Evolutionary conservation across 768 basidiomycete species (phyloP).

Genomic region (Agaricus subrufescens): DNA sequence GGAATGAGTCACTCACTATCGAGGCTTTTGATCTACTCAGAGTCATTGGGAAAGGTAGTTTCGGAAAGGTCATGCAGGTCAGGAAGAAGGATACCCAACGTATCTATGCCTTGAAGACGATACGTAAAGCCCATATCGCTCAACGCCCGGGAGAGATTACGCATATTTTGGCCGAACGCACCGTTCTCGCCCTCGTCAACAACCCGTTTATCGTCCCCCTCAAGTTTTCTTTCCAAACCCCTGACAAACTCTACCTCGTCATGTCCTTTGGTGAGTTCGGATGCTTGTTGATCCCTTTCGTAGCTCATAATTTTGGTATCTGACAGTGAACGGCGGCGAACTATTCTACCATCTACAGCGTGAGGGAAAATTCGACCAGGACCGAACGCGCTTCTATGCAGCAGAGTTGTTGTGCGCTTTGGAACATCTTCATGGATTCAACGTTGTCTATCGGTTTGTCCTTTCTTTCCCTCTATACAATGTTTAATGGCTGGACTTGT

Average conservation of each 20-base stretch:
- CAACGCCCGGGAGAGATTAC: slow-evolving; percentile 96
- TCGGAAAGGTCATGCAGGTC: slow-evolving; percentile 99
- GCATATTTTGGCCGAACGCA: slow-evolving; percentile 95
- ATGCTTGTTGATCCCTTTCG: neutral
- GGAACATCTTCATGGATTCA: slow-evolving; percentile 95
- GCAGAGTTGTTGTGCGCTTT: slow-evolving; percentile 94
- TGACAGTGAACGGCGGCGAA: slow-evolving; percentile 90
- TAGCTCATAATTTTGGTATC: neutral
- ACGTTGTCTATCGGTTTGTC: slow-evolving; percentile 91
- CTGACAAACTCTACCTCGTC: slow-evolving; percentile 94
- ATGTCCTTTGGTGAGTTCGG: slow-evolving; percentile 81
- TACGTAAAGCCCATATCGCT: slow-evolving; percentile 96
- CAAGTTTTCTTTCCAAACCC: slow-evolving; percentile 98
- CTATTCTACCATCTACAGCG: slow-evolving; percentile 96
- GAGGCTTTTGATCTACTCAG: slow-evolving; percentile 96
- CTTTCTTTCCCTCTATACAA: neutral
- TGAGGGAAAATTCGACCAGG: slow-evolving; percentile 94
- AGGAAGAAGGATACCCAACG: slow-evolving; percentile 98
- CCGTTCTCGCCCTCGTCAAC: slow-evolving; percentile 94
- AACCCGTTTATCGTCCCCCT: slow-evolving; percentile 99
- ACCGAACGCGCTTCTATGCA: slow-evolving; percentile 92
- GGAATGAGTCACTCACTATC: slow-evolving; percentile 84
- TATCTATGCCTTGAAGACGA: slow-evolving; percentile 97
- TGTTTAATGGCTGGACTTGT: slow-evolving; percentile 4
- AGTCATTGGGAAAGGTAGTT: slow-evolving; percentile 96